Base-by-base conservation (phyloP, 2,329 filamentous ascomycete species). In the Ciborinia camelliae region DNA sequence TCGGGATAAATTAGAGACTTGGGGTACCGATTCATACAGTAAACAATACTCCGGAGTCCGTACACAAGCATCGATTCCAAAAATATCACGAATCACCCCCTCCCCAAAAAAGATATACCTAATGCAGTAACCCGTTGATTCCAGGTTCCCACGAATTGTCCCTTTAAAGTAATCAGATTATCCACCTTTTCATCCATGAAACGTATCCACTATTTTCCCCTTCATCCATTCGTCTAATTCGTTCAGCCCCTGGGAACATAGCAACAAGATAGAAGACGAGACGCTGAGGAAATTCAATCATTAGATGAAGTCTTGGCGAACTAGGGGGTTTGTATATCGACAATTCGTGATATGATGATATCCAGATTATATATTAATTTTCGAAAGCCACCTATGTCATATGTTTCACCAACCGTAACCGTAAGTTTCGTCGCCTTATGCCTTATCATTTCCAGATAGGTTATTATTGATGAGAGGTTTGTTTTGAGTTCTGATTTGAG, bases 371-470 rank as follows among this genome's bases (percentile, higher is more conserved):
- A 32, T n/a, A n/a, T 52, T n/a, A 52, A 32, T 23, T 20, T 32
- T 32, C 6, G 26, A 7, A 58, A 58, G 54, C 54, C 54, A 58
- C 41, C 18, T 43, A 58, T 58, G 54, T 58, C 54, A 58, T 45
- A 45, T 45, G 54, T 45, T 28, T 58, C 41, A 35, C 18, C 26
- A 14, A 14, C 7, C 26, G 10, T n/a, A 26, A 26, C 4, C 3
- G 20, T 23, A 43, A 43, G 23, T 15, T 45, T 50, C 6, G 15
- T 50, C 20, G 43, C n/a, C n/a, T n/a, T n/a, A n/a, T 20, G 39
- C 48, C 48, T 51, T 30, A n/a, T 32, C 28, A 32, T 51, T 51
- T 32, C 26, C 10, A 9, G 28, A 45, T n/a, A 1, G 8, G 7
- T 14, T 51, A 12, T 32, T 12, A 30, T 30, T 50, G 15, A 30